A percentile compares a stretch with the other conserved stretches of the same genome.
Evolutionary conservation across 768 basidiomycete genomes (phyloP).

Genomic region (Dacryopinax primogenitus): DNA sequence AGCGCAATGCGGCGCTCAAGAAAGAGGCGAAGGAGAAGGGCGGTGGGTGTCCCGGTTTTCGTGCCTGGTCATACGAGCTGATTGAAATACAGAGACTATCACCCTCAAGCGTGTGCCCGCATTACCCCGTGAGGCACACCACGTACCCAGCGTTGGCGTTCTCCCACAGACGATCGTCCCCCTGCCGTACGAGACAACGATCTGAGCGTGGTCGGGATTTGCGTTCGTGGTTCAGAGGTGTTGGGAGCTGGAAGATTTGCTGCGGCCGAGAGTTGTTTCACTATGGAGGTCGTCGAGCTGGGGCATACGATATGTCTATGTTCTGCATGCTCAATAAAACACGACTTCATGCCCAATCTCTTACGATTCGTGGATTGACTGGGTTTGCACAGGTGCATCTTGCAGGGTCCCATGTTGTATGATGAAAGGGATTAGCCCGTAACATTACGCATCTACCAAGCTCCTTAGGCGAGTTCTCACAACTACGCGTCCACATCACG

Average conservation of each 20-base stretch:
- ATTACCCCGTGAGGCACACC: conserved; percentile 65
- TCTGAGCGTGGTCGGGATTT: conserved; percentile 41
- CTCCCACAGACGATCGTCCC: conserved; percentile 86
- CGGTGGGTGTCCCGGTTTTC: conserved; percentile 39
- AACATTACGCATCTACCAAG: background rate
- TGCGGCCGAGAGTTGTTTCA: background rate
- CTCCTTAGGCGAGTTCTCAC: background rate
- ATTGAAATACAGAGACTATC: conserved; percentile 47
- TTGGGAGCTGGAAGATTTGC: background rate
- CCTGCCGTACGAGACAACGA: conserved; percentile 90
- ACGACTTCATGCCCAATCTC: conserved; percentile 8
- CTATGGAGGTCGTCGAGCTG: conserved; percentile 5
- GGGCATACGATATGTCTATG: background rate
- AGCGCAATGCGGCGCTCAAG: conserved; percentile 75
- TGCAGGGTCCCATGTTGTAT: too few species aligned
- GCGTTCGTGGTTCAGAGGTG: background rate
- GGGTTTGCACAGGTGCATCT: too few species aligned
- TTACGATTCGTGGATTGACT: background rate
- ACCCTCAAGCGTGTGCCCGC: conserved; percentile 74
- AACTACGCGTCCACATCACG: background rate
- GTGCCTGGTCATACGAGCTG: background rate
- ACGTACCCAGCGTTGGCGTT: conserved; percentile 61
- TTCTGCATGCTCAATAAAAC: conserved; percentile 6
- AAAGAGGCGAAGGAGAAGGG: conserved; percentile 81
- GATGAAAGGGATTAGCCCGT: too few species aligned